Evolutionary conservation across 2,329 filamentous ascomycete species (phyloP).

Genomic region (Torrubiella hemipterigena): DNA sequence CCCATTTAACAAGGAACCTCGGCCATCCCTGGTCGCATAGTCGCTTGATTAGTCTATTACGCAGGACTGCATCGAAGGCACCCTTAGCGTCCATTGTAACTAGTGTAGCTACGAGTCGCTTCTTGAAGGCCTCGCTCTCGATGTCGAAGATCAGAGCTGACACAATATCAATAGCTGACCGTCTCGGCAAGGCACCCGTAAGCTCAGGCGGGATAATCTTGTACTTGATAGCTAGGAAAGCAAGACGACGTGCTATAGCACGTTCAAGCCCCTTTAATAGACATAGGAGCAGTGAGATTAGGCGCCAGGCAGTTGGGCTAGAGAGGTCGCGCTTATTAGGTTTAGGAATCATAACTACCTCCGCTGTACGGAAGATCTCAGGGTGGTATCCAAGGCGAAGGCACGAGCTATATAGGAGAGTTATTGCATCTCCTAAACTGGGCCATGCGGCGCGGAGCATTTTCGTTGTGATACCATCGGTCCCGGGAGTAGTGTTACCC

Average conservation of each 20-base stretch:
- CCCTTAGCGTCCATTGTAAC: constrained; percentile 5
- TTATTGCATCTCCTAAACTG: constrained; percentile 1
- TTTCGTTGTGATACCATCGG: constrained; percentile 11
- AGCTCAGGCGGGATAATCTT: constrained; percentile 10
- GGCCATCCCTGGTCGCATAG: constrained; percentile 4
- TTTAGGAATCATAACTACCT: constrained; percentile 14
- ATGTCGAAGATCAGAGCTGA: constrained; percentile 10
- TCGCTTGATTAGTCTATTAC: constrained; percentile 1
- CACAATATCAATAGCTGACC: constrained; percentile 10
- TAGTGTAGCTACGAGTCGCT: constrained; percentile 3
- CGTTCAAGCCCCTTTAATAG: constrained; percentile 15
- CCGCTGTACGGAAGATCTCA: constrained; percentile 9
- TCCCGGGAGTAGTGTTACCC: constrained; percentile 11
- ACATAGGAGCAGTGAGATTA: constrained; percentile 14
- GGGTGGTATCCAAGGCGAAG: constrained; percentile 9
- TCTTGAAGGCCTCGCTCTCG: constrained; percentile 6
- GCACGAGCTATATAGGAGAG: constrained; percentile 4
- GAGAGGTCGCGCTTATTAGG: constrained; percentile 10
- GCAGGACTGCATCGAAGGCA: constrained; percentile 5
- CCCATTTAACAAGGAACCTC: constrained; percentile 1
- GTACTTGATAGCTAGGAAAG: constrained; percentile 10
- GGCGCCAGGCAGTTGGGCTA: constrained; percentile 10
- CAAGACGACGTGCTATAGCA: constrained; percentile 11
- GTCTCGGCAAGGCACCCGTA: constrained; percentile 12
- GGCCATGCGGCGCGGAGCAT: constrained; percentile 7